Evolutionary conservation across 2,329 filamentous ascomycete genomes (phyloP), one percentile per base, ranked within the genome.

Genomic region (Amauroascus niger): DNA sequence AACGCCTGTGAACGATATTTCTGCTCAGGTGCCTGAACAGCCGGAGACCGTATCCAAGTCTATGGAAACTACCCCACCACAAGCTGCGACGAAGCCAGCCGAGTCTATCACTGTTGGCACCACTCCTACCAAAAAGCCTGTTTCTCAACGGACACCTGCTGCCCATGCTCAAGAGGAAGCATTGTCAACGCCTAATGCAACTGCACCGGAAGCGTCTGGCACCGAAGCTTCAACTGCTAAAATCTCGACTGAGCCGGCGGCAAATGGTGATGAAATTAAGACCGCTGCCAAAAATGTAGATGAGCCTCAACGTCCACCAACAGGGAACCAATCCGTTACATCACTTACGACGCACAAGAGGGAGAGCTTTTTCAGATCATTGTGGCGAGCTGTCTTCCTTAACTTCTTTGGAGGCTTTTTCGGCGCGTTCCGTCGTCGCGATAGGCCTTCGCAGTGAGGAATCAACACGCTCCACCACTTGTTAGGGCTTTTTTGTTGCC

Each of bases 371-470:
- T 64, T 72, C 61, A 70, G 66, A 59, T 64, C 64, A 49, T 61
- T 72, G 55, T 63, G 70, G 59, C 69, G 68, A 48, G 65, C 68
- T 37, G 65, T 72, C 43, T 71, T 71, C 62, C 62, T 63, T 46
- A 66, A 64, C 57, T 68, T 72, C 60, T 67, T 72, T 55, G 69
- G 69, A 32, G 63, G 65, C 26, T 58, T 72, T 28, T 71, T 72
- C 59, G 60, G 66, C 22, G 64, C 65, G 24, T 69, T 71, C 64
- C 69, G 70, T 54, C 66, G 68, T 45, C 63, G 65, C 49, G 63
- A 59, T 52, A 65, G 62, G 54, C 49, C 61, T 49, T 53, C 60
- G 56, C 61, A 67, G 56, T 64, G 65, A 65, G 61, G 45, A 48
- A 35, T 20, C 6, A 22, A 18, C 16, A 5, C 16, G 30, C 6